These are phyloP conservation scores for Garcia nutans DNA, from an alignment of 345 rosid genomes.

Conservation along the genomic window DNA sequence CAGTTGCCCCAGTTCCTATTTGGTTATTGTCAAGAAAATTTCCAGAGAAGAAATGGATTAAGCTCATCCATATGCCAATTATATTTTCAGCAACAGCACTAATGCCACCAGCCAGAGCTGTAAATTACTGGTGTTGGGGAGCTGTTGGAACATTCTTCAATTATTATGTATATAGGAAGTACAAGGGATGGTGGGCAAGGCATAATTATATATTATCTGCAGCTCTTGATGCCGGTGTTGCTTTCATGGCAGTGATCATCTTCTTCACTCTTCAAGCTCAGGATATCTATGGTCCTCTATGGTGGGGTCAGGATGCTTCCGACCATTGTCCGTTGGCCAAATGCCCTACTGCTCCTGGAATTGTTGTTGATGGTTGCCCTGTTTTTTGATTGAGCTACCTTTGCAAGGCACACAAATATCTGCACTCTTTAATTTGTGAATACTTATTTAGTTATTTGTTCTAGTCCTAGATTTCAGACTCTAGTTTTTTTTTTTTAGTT, in stretches of 20 bases:
- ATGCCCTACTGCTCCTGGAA: constrained; percentile 70
- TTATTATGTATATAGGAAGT: constrained; percentile 51
- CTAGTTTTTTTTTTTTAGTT: too few relatives aligned
- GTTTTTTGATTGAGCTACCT: too few relatives aligned
- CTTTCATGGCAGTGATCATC: constrained; percentile 60
- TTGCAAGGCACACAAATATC: too few relatives aligned
- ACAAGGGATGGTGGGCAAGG: constrained; percentile 73
- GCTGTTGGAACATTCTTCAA: constrained; percentile 68
- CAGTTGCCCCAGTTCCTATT: constrained; percentile 63
- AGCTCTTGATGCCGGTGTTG: constrained; percentile 76
- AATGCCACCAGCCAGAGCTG: constrained; percentile 69
- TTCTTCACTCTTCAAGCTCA: constrained; percentile 55
- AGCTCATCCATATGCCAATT: constrained; percentile 57
- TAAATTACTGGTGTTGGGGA: constrained; percentile 58
- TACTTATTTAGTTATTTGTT: too few relatives aligned
- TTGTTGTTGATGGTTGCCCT: constrained; percentile 52
- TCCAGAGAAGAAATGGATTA: constrained; percentile 69
- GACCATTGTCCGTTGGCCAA: constrained; percentile 65
- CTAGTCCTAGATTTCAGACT: too few relatives aligned
- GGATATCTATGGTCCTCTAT: constrained; percentile 51
- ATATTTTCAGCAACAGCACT: constrained; percentile 40
- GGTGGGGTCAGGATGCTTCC: constrained; percentile 61
- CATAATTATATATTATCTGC: constrained; percentile 73
- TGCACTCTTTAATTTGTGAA: too few relatives aligned
- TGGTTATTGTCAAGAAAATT: constrained; percentile 56